Evolutionary conservation across 2,329 filamentous ascomycete species (phyloP), one percentile per base, ranked within the genome.

Genomic region (Fusarium piperis): DNA sequence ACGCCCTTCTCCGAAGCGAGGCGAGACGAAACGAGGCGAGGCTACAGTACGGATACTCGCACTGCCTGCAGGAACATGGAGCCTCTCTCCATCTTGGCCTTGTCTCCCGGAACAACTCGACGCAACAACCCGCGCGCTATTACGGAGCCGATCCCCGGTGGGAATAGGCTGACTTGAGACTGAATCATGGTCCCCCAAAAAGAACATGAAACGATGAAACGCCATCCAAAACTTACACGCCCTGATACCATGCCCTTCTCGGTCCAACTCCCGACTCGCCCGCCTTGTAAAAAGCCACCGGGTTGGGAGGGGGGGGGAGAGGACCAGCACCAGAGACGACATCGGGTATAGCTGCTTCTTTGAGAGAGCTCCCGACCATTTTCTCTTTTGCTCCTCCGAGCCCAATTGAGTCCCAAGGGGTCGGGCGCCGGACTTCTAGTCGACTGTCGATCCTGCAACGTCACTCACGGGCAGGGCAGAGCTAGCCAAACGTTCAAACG

Each of bases 141-240:
- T n/a, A 28, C 28, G 44, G 44, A 48, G 44, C 44, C 16, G 16
- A 48, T 48, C 44, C 44, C 16, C n/a, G 44, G 26, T 48, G 44
- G 44, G 44, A 48, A 48, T 48, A 48, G 44, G n/a, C 23, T 13
- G 16, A 13, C 39, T 44, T 11, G 12, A 23, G 18, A 13, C 41
- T 53, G 52, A 55, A 38, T 55, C 32, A 55, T 52, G 28, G 59
- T 15, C 36, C 38, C 51, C 48, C 32, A 28, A 56, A 58, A 39
- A 32, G 39, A 61, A 48, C 32, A 30, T 68, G 70, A 71, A 72
- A 71, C 70, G 46, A 65, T 62, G 63, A 72, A 71, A 73, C 67
- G 36, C 65, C 59, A 62, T 59, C 48, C 70, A 53, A 73, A 71
- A 73, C 70, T 61, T 62, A 61, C 30, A 60, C 68, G 69, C 61